Percentiles rank a stretch among this genome's conserved stretches.
These are phyloP conservation scores for Dipteronia sinensis DNA, from an alignment of 345 rosid genomes.

Conservation along the genomic window DNA sequence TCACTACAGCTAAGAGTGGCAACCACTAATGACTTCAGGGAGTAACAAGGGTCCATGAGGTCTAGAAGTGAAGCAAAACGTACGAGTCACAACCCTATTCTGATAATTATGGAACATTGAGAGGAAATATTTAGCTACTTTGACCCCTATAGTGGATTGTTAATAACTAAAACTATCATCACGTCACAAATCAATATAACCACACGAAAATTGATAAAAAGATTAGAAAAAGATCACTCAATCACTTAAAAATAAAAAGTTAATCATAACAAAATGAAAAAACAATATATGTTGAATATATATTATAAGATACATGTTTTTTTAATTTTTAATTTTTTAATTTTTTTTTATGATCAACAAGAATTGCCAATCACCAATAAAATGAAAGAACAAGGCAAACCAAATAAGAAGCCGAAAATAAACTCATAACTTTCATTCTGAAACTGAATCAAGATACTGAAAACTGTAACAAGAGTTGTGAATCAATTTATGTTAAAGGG, in stretches of 20 bases:
- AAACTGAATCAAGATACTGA: slow-evolving; percentile 18
- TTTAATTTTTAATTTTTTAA: too few relatives aligned
- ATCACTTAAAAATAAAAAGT: neutral
- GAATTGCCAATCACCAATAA: slow-evolving; percentile 15
- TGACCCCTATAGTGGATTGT: neutral
- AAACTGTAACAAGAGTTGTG: slow-evolving; percentile 10
- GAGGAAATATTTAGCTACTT: neutral
- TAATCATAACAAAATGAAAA: slow-evolving; percentile 8
- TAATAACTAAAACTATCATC: neutral
- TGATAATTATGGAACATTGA: neutral
- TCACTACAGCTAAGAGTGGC: neutral
- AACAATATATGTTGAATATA: slow-evolving; percentile 6
- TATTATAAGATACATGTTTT: slow-evolving; percentile 25
- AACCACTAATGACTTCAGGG: neutral
- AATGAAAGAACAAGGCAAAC: slow-evolving; percentile 25
- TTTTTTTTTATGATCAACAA: slow-evolving; percentile 11
- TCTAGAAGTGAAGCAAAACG: neutral
- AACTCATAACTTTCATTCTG: slow-evolving; percentile 23
- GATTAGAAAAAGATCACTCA: neutral
- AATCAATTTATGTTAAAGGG: slow-evolving; percentile 19
- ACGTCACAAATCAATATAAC: neutral
- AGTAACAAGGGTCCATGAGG: neutral
- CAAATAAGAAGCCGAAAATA: slow-evolving; percentile 17
- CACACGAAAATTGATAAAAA: neutral
- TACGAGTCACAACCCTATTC: neutral